phyloP scores from a whole-genome alignment of 257 asterid genomes.

The Cruciata laevipes region DNA sequence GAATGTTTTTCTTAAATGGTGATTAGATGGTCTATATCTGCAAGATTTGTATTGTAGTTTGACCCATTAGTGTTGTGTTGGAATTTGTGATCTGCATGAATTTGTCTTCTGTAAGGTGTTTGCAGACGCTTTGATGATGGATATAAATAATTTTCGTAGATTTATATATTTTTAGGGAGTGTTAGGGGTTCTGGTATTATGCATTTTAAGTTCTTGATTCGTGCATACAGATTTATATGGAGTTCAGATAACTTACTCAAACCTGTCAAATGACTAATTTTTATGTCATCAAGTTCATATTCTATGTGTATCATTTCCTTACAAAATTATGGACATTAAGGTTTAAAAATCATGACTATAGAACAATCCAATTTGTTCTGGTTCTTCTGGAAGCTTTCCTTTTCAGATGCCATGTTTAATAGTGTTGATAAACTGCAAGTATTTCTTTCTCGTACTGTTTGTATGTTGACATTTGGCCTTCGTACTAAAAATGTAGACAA shows the following conservation, averaged over 20 bases:
- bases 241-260: background rate
- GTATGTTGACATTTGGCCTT: background rate
- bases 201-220: background rate
- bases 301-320: background rate
- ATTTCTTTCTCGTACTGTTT: background rate
- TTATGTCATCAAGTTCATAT: background rate
- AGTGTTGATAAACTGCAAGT: background rate
- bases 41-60: background rate
- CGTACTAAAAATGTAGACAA: background rate
- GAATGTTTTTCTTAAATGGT: background rate
- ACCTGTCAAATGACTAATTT: background rate
- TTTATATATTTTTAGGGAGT: background rate
- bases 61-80: background rate
- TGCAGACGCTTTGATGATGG: background rate
- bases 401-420: background rate
- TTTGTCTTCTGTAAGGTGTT: background rate
- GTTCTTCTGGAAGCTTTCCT: background rate
- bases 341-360: background rate
- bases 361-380: too few relatives aligned
- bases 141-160: background rate
- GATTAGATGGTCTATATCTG: background rate
- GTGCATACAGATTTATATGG: background rate
- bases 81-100: background rate
- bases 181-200: background rate
- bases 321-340: background rate